These are phyloP conservation scores for Sclerotinia borealis DNA, from an alignment of 2,329 filamentous ascomycete genomes.

Conservation along the genomic window DNA sequence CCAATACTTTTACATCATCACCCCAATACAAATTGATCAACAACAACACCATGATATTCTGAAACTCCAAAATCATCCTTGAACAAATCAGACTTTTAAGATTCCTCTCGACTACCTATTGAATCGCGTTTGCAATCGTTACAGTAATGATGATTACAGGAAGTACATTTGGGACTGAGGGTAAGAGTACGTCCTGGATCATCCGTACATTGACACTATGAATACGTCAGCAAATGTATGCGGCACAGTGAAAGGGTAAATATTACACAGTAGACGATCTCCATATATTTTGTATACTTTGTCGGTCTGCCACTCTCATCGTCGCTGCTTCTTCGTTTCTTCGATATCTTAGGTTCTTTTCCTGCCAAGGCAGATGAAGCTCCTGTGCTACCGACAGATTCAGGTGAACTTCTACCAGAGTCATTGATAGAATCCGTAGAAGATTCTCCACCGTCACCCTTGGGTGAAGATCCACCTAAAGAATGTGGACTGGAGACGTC, in stretches of 20 bases:
- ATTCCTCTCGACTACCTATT: neutral
- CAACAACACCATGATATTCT: neutral
- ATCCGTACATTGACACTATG: constrained; percentile 23
- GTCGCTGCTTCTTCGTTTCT: constrained; percentile 12
- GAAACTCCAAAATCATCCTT: neutral
- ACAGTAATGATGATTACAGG: constrained; percentile 19
- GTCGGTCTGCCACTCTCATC: constrained; percentile 6
- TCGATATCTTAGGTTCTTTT: constrained; percentile 5
- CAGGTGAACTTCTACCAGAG: constrained; percentile 6
- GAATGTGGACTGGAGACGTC: constrained; percentile 6
- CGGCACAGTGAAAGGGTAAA: neutral
- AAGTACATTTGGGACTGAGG: constrained; percentile 16
- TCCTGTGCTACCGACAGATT: constrained; percentile 2
- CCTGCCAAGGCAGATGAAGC: constrained; percentile 12
- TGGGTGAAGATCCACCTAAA: constrained; percentile 1
- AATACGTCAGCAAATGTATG: neutral
- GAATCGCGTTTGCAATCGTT: constrained; percentile 10
- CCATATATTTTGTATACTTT: constrained; percentile 15
- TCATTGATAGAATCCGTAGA: constrained; percentile 3
- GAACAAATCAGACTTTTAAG: neutral
- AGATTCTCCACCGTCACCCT: neutral
- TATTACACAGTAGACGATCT: constrained; percentile 24
- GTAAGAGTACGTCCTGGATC: constrained; percentile 18
- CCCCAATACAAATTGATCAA: neutral
- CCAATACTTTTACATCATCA: constrained; percentile 2